Conservation (phyloP, 192 early-diverging fungal genomes). For the Entophlyctis luteolus region DNA sequence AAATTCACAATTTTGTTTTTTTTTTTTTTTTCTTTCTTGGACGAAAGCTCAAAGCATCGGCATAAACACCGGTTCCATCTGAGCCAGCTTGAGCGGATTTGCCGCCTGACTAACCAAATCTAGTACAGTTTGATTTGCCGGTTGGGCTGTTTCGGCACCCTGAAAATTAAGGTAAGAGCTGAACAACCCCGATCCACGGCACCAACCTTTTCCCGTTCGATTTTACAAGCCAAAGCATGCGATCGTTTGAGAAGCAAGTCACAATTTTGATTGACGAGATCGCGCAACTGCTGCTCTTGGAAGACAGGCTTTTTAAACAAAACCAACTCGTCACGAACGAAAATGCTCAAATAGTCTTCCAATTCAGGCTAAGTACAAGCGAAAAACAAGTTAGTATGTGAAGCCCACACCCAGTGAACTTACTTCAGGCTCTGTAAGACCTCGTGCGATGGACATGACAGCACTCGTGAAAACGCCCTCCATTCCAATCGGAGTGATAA, state of each 20-base stretch:
- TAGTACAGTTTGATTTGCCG: slow-evolving; percentile 80
- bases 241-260: slow-evolving; percentile 68
- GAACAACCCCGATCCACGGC: neutral
- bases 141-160: slow-evolving; percentile 47
- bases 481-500: slow-evolving; percentile 88
- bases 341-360: slow-evolving; percentile 89
- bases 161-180: slow-evolving; percentile 8
- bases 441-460: slow-evolving; percentile 78
- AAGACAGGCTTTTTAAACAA: slow-evolving; percentile 64
- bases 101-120: slow-evolving; percentile 86
- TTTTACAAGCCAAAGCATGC: slow-evolving; percentile 66
- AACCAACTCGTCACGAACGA: slow-evolving; percentile 90
- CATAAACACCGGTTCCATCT: slow-evolving; percentile 94
- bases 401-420: no score
- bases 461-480: slow-evolving; percentile 86
- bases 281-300: slow-evolving; percentile 61
- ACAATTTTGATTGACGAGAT: slow-evolving; percentile 67
- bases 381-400: slow-evolving; percentile 18
- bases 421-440: slow-evolving; percentile 77
- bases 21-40: neutral
- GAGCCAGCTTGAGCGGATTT: slow-evolving; percentile 87
- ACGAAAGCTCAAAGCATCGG: slow-evolving; percentile 37
- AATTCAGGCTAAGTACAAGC: slow-evolving; percentile 61
- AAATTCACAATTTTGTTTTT: no score
- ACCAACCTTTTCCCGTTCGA: slow-evolving; percentile 66